Conservation (phyloP, 2,329 filamentous ascomycete species). For the Diaporthe sp. region DNA sequence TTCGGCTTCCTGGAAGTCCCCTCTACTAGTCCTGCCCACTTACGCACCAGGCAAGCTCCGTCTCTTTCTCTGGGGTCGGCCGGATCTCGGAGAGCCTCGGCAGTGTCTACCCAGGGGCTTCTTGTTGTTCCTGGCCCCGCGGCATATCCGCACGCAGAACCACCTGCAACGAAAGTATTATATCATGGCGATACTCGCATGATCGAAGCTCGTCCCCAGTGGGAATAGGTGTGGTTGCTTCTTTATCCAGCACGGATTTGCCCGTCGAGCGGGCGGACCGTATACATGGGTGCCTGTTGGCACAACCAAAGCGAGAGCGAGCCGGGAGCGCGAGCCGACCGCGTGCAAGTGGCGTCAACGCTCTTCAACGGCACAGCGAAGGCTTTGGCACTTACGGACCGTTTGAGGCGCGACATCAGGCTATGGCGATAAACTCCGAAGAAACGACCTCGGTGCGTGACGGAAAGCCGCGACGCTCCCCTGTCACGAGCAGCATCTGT, state of each 20-base stretch:
- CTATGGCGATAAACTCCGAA: constrained; percentile 3
- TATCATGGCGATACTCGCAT: too few relatives aligned
- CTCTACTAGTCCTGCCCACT: not conserved
- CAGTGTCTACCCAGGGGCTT: not conserved
- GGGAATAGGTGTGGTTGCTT: not conserved
- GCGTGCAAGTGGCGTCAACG: not conserved
- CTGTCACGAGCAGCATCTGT: not conserved
- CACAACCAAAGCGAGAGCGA: constrained; percentile 3
- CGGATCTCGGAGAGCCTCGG: constrained; percentile 21
- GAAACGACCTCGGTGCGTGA: not conserved
- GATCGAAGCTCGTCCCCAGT: not conserved
- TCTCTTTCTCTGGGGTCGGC: constrained; percentile 10
- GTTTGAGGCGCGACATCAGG: not conserved
- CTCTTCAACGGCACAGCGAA: constrained; percentile 6
- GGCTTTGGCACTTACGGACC: not conserved
- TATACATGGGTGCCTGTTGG: not conserved
- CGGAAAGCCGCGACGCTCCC: not conserved
- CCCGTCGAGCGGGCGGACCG: not conserved
- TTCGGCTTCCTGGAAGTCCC: too few relatives aligned
- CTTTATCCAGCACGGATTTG: not conserved
- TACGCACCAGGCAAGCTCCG: not conserved
- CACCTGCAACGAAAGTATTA: not conserved
- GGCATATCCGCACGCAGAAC: too few relatives aligned
- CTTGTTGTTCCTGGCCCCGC: not conserved
- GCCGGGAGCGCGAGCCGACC: constrained; percentile 12